Percentiles rank a stretch among this genome's conserved stretches.
Evolutionary conservation across 2,329 filamentous ascomycete species (phyloP).

Genomic region (Calonectria naviculata): DNA sequence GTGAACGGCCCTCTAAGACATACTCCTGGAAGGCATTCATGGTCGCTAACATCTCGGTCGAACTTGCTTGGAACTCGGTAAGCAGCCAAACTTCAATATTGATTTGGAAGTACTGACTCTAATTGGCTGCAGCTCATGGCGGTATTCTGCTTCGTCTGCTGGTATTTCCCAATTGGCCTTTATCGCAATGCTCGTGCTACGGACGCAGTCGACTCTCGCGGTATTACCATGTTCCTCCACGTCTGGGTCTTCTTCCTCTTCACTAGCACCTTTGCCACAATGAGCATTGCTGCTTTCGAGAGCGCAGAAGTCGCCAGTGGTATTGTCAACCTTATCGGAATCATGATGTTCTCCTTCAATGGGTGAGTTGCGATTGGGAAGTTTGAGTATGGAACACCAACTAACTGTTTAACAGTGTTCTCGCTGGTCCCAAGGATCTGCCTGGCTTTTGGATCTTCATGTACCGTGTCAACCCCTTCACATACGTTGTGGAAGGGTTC

Average conservation of each 20-base stretch:
- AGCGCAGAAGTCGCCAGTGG: slow-evolving; percentile 73
- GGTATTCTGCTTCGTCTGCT: slow-evolving; percentile 71
- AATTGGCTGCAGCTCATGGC: slow-evolving; percentile 38
- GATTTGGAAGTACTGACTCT: neutral
- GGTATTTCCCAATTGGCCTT: slow-evolving; percentile 76
- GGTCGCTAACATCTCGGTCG: slow-evolving; percentile 69
- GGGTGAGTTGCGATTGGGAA: slow-evolving; percentile 62
- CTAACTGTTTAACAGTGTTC: slow-evolving; percentile 57
- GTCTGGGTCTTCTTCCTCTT: slow-evolving; percentile 74
- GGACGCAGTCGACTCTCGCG: slow-evolving; percentile 57
- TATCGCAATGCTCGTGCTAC: slow-evolving; percentile 67
- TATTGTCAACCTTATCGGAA: slow-evolving; percentile 72
- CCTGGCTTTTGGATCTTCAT: slow-evolving; percentile 83
- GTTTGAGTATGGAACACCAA: neutral
- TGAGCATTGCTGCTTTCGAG: slow-evolving; percentile 72
- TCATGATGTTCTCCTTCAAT: slow-evolving; percentile 71
- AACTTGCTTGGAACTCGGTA: slow-evolving; percentile 75
- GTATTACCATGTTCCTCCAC: slow-evolving; percentile 72
- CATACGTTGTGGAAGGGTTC: slow-evolving; percentile 77
- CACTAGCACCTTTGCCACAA: slow-evolving; percentile 72
- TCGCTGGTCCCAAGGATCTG: slow-evolving; percentile 69
- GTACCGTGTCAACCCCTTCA: slow-evolving; percentile 80
- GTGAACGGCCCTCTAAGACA: slow-evolving; percentile 73
- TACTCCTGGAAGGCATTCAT: slow-evolving; percentile 78
- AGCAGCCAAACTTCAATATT: slow-evolving; percentile 39